A percentile compares a stretch with the other conserved stretches of the same genome.
Evolutionary conservation across 371 early-diverging fungal species (phyloP).

Genomic region (Saksenaea oblongispora): DNA sequence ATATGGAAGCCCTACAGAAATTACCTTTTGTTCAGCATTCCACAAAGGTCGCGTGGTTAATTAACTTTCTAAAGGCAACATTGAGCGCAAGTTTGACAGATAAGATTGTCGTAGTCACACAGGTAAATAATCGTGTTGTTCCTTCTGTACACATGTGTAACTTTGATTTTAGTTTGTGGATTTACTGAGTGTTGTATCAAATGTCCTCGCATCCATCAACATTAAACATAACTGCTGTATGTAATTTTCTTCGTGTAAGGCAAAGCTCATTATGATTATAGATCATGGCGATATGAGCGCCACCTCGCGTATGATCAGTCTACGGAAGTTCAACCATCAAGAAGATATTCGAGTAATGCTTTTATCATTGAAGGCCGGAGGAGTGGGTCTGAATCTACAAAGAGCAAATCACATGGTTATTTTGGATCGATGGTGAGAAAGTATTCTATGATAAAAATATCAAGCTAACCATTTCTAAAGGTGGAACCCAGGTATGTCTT

Average conservation of each 20-base stretch:
- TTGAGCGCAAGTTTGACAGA: slow-evolving; percentile 16
- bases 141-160: neutral
- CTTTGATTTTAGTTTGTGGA: slow-evolving; percentile 31
- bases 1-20: slow-evolving; percentile 31
- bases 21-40: slow-evolving; percentile 33
- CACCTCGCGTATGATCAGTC: slow-evolving; percentile 17
- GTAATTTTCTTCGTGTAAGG: neutral
- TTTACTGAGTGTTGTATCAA: slow-evolving; percentile 25
- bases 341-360: slow-evolving; percentile 29
- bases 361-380: slow-evolving; percentile 49
- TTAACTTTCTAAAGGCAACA: slow-evolving; percentile 20
- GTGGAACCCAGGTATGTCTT: slow-evolving; percentile 45
- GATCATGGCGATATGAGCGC: slow-evolving; percentile 38
- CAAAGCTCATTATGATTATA: neutral
- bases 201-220: slow-evolving; percentile 14
- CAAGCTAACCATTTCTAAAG: slow-evolving; percentile 4
- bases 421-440: slow-evolving; percentile 37
- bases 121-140: slow-evolving; percentile 17
- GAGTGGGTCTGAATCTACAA: slow-evolving; percentile 44
- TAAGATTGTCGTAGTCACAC: slow-evolving; percentile 44
- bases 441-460: neutral
- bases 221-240: slow-evolving; percentile 33
- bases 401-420: slow-evolving; percentile 51
- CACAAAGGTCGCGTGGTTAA: slow-evolving; percentile 39
- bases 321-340: slow-evolving; percentile 38